Conservation (phyloP, 345 rosid genomes). For the Linum tenue region DNA sequence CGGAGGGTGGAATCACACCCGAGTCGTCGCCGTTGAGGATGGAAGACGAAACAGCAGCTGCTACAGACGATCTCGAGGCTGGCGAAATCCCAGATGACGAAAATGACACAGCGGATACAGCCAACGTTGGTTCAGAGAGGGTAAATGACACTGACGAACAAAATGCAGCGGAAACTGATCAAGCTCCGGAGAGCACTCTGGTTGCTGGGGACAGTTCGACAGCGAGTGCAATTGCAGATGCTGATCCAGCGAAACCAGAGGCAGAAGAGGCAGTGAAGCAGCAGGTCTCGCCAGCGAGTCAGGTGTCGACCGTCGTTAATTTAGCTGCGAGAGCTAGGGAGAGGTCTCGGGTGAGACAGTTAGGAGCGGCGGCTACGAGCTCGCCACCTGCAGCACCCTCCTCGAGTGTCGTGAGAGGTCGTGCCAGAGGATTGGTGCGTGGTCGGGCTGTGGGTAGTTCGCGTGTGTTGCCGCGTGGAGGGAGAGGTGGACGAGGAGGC, state of each 20-base stretch:
- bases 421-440: constrained; percentile 38
- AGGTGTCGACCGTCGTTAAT: constrained; percentile 38
- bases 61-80: constrained; percentile 30
- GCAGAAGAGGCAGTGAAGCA: constrained; percentile 34
- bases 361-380: constrained; percentile 30
- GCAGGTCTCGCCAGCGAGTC: constrained; percentile 35
- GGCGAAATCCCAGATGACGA: constrained; percentile 38
- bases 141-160: constrained; percentile 35
- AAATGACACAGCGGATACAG: constrained; percentile 40
- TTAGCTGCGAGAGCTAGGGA: constrained; percentile 47
- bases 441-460: constrained; percentile 32
- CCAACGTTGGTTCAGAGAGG: constrained; percentile 48
- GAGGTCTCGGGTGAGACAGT: constrained; percentile 44
- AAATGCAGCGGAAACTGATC: constrained; percentile 28
- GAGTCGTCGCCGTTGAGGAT: constrained; percentile 53
- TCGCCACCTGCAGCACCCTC: constrained; percentile 21
- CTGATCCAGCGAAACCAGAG: constrained; percentile 25
- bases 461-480: constrained; percentile 21
- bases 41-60: constrained; percentile 33
- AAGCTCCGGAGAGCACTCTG: constrained; percentile 21
- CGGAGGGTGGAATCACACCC: constrained; percentile 41
- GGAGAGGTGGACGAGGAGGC: constrained; percentile 35
- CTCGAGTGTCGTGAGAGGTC: constrained; percentile 28
- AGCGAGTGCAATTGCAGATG: constrained; percentile 19
- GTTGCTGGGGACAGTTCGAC: constrained; percentile 17